phyloP scores from a whole-genome alignment of 2,329 filamentous ascomycete species.

The Exophiala bonariae region DNA sequence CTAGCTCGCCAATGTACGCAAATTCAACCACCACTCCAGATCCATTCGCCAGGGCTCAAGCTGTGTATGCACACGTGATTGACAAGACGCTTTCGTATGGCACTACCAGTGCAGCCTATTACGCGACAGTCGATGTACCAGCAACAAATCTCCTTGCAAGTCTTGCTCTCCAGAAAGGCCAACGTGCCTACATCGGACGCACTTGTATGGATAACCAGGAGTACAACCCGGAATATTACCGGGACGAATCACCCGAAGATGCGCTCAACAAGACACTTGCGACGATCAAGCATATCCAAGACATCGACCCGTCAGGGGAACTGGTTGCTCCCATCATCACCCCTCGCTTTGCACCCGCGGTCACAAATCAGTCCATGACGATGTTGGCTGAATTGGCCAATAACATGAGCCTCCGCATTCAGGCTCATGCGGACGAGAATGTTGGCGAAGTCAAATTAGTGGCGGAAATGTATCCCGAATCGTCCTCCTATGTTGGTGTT shows the following conservation, averaged over 20 bases:
- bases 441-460: conserved; percentile 71
- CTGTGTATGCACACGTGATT: conserved; percentile 76
- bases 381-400: conserved; percentile 64
- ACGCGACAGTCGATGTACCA: conserved; percentile 80
- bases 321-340: conserved; percentile 81
- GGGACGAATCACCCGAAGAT: conserved; percentile 65
- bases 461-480: conserved; percentile 64
- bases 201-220: conserved; percentile 83
- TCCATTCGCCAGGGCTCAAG: conserved; percentile 60
- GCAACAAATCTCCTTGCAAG: conserved; percentile 86
- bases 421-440: conserved; percentile 92
- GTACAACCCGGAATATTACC: conserved; percentile 73
- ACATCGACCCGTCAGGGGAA: conserved; percentile 61
- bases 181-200: conserved; percentile 85
- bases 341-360: conserved; percentile 60
- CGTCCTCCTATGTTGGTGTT: conserved; percentile 68
- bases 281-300: conserved; percentile 64
- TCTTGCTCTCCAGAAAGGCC: conserved; percentile 73
- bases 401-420: conserved; percentile 59
- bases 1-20: conserved; percentile 16
- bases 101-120: conserved; percentile 91
- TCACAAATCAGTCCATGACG: conserved; percentile 54
- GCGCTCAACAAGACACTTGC: conserved; percentile 57
- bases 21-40: conserved; percentile 15
- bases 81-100: conserved; percentile 80